Evolutionary conservation across 129 eudicot genomes (phyloP).

Genomic region (Flaveria robusta): DNA sequence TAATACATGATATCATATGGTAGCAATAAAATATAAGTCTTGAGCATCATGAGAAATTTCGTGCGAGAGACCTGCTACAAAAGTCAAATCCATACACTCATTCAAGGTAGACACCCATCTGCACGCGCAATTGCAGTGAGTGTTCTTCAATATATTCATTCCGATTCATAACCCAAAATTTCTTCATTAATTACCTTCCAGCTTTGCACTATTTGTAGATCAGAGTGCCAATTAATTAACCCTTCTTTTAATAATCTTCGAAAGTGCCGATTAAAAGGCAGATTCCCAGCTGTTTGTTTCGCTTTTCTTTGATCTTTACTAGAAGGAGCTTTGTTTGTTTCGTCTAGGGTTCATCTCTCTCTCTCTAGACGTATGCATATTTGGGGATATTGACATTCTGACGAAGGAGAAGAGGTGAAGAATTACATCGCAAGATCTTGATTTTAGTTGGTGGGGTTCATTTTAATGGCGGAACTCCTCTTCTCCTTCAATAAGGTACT

Average conservation of each 20-base stretch:
- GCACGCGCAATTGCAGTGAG: constrained; percentile 36
- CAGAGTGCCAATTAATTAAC: constrained; percentile 33
- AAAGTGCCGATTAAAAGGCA: constrained; percentile 28
- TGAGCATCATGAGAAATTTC: constrained; percentile 18
- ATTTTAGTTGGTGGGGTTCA: not conserved
- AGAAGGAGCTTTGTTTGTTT: constrained; percentile 39
- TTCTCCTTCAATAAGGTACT: constrained; percentile 39
- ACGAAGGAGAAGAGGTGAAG: constrained; percentile 7
- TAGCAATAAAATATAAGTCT: not conserved
- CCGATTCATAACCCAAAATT: constrained; percentile 7
- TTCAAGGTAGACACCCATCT: not conserved
- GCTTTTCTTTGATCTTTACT: constrained; percentile 33
- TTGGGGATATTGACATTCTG: constrained; percentile 22
- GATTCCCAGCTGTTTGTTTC: constrained; percentile 37
- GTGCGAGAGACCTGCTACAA: constrained; percentile 29
- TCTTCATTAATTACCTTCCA: constrained; percentile 22
- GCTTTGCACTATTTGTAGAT: constrained; percentile 16
- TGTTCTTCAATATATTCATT: not conserved
- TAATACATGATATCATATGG: constrained; percentile 1
- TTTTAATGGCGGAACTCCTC: constrained; percentile 34
- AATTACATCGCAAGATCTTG: constrained; percentile 29
- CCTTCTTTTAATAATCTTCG: constrained; percentile 3
- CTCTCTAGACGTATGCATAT: constrained; percentile 22
- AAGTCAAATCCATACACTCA: constrained; percentile 34
- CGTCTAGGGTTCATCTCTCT: constrained; percentile 34